Conservation (phyloP, 2,329 filamentous ascomycete genomes). For the Ambrosiella beaveri region DNA sequence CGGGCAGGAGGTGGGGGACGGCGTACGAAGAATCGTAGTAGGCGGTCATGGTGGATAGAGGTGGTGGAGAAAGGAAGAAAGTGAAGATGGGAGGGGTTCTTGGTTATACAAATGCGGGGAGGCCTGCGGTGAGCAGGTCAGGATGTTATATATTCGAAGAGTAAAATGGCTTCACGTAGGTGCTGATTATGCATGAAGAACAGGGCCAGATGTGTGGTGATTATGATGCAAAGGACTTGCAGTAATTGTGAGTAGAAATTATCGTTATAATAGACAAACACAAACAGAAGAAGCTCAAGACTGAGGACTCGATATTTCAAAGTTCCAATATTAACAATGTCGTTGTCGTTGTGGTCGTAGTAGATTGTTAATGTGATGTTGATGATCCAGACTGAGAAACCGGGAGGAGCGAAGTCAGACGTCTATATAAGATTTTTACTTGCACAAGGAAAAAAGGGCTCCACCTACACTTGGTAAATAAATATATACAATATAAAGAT, state of each 20-base stretch:
- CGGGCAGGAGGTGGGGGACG: background rate
- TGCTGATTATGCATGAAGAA: background rate
- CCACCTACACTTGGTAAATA: no score
- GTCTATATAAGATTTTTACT: background rate
- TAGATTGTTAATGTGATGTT: background rate
- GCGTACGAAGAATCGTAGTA: background rate
- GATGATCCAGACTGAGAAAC: background rate
- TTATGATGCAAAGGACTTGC: background rate
- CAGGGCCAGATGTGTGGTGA: no score
- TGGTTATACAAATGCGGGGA: background rate
- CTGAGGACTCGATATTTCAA: background rate
- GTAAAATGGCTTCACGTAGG: background rate
- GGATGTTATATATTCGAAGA: background rate
- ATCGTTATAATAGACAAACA: background rate
- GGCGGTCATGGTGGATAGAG: background rate
- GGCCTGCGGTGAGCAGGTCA: background rate
- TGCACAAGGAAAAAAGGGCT: no score
- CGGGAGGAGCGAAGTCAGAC: background rate
- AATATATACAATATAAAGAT: no score
- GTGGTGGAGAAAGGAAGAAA: background rate
- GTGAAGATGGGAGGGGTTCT: no score
- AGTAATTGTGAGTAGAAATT: background rate
- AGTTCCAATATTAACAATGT: background rate
- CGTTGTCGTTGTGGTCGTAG: background rate
- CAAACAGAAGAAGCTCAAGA: background rate